These are phyloP conservation scores for Syncephalastrum sp. DNA, from an alignment of 371 early-diverging fungal species.

Conservation along the genomic window DNA sequence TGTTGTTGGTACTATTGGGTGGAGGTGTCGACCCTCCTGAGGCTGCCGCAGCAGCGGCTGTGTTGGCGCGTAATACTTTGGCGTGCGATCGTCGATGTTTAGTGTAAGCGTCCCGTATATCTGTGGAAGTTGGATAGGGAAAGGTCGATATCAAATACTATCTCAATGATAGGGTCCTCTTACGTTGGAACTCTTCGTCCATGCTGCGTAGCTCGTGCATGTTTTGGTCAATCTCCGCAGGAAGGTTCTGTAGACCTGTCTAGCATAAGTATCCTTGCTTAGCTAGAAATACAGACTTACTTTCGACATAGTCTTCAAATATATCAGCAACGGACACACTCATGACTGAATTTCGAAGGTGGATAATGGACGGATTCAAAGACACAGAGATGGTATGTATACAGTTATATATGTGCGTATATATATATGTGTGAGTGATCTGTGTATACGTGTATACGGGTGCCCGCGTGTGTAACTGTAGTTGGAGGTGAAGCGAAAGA, in stretches of 20 bases:
- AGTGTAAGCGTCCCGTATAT: conserved; percentile 24
- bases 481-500: too few species aligned
- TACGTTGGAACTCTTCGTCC: conserved; percentile 56
- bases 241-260: conserved; percentile 41
- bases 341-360: conserved; percentile 19
- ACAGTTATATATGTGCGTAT: too few species aligned
- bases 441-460: too few species aligned
- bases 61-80: conserved; percentile 17
- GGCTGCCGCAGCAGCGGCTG: background rate
- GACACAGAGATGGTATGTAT: too few species aligned
- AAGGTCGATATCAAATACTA: background rate
- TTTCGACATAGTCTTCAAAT: conserved; percentile 55
- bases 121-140: background rate
- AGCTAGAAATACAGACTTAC: conserved; percentile 19
- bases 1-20: conserved; percentile 1
- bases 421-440: too few species aligned
- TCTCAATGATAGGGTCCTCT: conserved; percentile 11
- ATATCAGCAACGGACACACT: conserved; percentile 47
- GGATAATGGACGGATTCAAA: too few species aligned
- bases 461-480: too few species aligned
- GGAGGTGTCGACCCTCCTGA: background rate
- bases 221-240: conserved; percentile 52
- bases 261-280: background rate
- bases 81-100: conserved; percentile 29
- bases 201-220: conserved; percentile 54